Evolutionary conservation across 2,329 filamentous ascomycete genomes (phyloP).

Genomic region (Cordyceps fumosorosea): DNA sequence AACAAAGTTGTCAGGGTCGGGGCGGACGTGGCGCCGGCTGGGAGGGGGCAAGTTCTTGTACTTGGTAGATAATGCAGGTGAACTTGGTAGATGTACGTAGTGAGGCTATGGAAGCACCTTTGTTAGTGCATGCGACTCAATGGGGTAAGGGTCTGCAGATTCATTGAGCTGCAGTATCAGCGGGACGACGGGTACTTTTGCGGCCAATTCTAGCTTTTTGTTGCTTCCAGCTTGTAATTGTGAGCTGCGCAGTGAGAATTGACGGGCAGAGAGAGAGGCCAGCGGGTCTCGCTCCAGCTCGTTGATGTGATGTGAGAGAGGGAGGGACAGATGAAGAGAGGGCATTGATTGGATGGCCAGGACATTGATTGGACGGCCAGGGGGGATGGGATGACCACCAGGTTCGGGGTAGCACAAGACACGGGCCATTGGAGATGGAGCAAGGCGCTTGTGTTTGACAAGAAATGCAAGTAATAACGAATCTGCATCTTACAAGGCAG

Average conservation of each 20-base stretch:
- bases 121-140: neutral
- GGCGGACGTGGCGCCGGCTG: constrained; percentile 1
- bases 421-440: neutral
- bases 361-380: constrained; percentile 5
- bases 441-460: neutral
- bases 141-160: neutral
- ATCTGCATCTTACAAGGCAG: constrained; percentile 6
- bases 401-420: neutral
- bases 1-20: neutral
- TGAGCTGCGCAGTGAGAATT: no score
- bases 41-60: constrained; percentile 10
- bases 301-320: no score
- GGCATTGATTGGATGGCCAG: neutral
- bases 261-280: neutral
- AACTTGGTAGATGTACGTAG: neutral
- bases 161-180: neutral
- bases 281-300: constrained; percentile 3
- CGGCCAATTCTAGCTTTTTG: neutral
- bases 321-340: neutral
- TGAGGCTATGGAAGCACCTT: neutral
- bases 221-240: neutral
- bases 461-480: constrained; percentile 4
- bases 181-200: constrained; percentile 6
- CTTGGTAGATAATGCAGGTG: neutral
- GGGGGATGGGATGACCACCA: neutral